Percentiles rank a stretch among this genome's conserved stretches.
These are phyloP conservation scores for Yamadazyma dushanensis DNA, from an alignment of 1,139 yeast species.

Conservation along the genomic window DNA sequence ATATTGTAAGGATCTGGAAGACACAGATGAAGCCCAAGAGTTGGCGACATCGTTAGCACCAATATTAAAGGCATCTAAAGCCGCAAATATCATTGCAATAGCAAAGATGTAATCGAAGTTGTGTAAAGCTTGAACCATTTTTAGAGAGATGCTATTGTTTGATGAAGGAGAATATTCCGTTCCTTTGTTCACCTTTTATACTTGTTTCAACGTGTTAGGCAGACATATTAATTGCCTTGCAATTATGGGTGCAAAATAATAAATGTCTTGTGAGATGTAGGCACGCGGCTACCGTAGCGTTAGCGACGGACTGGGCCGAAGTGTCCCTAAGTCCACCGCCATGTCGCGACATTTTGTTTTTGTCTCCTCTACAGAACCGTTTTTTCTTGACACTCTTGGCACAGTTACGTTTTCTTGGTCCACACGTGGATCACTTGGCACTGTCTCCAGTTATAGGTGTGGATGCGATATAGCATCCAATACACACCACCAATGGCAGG, in stretches of 20 bases:
- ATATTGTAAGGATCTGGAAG: constrained; percentile 66
- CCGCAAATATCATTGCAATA: constrained; percentile 67
- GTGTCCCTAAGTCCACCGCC: no score
- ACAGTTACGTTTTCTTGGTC: background rate
- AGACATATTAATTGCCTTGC: background rate
- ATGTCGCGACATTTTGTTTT: no score
- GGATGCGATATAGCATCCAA: no score
- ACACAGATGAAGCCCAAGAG: constrained; percentile 73
- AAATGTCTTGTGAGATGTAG: no score
- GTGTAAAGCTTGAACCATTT: constrained; percentile 34
- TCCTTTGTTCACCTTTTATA: background rate
- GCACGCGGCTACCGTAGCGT: no score
- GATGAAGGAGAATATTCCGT: background rate
- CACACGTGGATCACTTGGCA: constrained; percentile 4
- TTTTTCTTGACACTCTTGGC: constrained; percentile 2
- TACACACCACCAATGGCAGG: no score
- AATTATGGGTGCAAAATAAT: constrained; percentile 1
- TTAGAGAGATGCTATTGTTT: constrained; percentile 6
- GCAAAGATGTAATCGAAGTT: constrained; percentile 69
- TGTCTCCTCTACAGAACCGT: no score
- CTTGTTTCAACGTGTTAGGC: background rate
- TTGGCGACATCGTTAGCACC: constrained; percentile 87
- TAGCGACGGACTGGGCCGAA: no score
- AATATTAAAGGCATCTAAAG: constrained; percentile 78
- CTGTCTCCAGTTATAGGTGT: no score